Evolutionary conservation across 495 filamentous ascomycete genomes (phyloP), one percentile per base, ranked within the genome.

Genomic region (Collariella sp.): DNA sequence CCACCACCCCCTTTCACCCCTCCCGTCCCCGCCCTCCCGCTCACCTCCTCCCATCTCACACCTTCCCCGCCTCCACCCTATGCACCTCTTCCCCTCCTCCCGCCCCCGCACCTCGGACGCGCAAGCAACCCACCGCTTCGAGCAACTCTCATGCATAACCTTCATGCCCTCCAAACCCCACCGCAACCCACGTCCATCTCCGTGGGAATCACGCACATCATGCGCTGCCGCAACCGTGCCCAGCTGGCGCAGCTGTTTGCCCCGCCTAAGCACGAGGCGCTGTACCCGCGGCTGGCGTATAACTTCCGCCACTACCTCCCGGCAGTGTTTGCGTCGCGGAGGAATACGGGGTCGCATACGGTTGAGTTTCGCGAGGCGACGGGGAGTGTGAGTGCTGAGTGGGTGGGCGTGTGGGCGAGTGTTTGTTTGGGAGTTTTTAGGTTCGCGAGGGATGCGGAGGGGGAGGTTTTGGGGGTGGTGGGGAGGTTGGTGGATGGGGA

Each of bases 321-420:
- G 7, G 19, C 16, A 3, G 2, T 16, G 26, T 43, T n/a, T 16
- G 11, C 5, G 18, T 20, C 12, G 20, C 4, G 10, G 18, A n/a
- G 31, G 16, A 7, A 7, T 26, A 36, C 2, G 19, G 31, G 5
- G 13, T 2, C 18, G 16, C 5, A 31, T 11, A 61, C 61, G 6
- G 49, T 64, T 36, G 58, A 61, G 35, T 64, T 64, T 26, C 58
- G 61, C 24, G 61, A 64, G 45, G 55, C 58, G 2, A 31, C 48
- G 2, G 58, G 55, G 13, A 26, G 33, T 9, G 1, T 61, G 1
- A 15, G 24, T 1, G 33, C 58, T 34, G 45, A 44, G 23, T 50
- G 49, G 48, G 35, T 54, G 7, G 13, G n/a, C 6, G 19, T 36
- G 15, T 64, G 58, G 58, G 18, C 52, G 10, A 20, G n/a, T 3